Conservation (phyloP, 345 rosid species). For the Bruguiera sexangula region DNA sequence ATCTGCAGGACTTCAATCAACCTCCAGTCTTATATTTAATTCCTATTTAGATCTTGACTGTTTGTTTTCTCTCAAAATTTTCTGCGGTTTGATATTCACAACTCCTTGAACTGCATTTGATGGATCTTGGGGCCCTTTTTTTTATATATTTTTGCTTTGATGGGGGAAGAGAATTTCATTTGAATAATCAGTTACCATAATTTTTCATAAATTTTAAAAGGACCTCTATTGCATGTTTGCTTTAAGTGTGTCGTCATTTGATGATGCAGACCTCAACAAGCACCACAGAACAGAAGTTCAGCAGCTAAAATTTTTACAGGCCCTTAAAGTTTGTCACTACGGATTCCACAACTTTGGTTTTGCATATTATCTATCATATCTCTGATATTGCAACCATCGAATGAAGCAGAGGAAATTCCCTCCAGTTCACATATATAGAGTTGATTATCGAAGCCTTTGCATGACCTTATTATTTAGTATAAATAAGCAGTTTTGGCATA, state of each 20-base stretch:
- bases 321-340: conserved; percentile 3
- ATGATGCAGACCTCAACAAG: conserved; percentile 77
- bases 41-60: no score
- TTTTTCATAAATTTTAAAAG: neutral
- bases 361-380: conserved; percentile 16
- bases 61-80: no score
- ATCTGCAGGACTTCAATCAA: no score
- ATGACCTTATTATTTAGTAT: conserved; percentile 15
- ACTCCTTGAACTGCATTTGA: no score
- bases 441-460: conserved; percentile 13
- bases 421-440: conserved; percentile 42
- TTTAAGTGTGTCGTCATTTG: conserved; percentile 11
- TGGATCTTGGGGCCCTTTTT: no score
- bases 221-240: neutral
- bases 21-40: no score
- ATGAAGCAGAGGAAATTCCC: conserved; percentile 24
- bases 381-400: conserved; percentile 3
- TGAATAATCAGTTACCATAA: no score
- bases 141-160: no score
- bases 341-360: conserved; percentile 15
- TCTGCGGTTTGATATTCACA: no score
- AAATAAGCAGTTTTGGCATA: conserved; percentile 42
- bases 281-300: conserved; percentile 62
- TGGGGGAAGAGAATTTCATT: no score
- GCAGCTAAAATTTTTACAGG: conserved; percentile 27